A percentile compares a stretch with the other conserved stretches of the same genome.
These are phyloP conservation scores for Rhizomucor miehei DNA, from an alignment of 371 early-diverging fungal species.

Conservation along the genomic window DNA sequence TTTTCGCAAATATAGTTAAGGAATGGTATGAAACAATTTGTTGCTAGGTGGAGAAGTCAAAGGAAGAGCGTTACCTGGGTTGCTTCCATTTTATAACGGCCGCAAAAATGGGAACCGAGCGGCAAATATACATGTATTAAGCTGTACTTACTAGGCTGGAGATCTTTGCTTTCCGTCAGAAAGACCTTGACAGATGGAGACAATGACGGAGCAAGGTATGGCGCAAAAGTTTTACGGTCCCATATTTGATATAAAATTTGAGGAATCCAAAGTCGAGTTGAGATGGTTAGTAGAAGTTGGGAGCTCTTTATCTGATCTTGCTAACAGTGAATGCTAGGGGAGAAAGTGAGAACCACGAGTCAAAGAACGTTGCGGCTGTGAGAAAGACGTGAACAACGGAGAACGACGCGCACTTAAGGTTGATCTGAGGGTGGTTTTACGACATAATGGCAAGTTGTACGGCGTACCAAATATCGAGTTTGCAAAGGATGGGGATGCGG, in stretches of 20 bases:
- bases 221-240: neutral
- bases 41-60: no score
- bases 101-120: no score
- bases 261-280: neutral
- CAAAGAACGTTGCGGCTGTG: neutral
- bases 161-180: neutral
- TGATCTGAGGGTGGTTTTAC: neutral
- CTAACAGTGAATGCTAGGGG: no score
- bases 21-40: no score
- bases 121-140: neutral
- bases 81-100: no score
- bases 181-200: neutral
- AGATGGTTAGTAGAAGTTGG: neutral
- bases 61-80: no score
- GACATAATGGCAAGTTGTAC: neutral
- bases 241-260: neutral
- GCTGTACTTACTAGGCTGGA: neutral
- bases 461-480: neutral
- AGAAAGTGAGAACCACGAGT: no score
- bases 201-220: neutral
- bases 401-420: neutral
- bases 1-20: no score
- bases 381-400: neutral
- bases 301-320: neutral
- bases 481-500: neutral